Evolutionary conservation across 139 green algal genomes (phyloP), one percentile per base, ranked within the genome.

Genomic region (Coelastrella sp.): DNA sequence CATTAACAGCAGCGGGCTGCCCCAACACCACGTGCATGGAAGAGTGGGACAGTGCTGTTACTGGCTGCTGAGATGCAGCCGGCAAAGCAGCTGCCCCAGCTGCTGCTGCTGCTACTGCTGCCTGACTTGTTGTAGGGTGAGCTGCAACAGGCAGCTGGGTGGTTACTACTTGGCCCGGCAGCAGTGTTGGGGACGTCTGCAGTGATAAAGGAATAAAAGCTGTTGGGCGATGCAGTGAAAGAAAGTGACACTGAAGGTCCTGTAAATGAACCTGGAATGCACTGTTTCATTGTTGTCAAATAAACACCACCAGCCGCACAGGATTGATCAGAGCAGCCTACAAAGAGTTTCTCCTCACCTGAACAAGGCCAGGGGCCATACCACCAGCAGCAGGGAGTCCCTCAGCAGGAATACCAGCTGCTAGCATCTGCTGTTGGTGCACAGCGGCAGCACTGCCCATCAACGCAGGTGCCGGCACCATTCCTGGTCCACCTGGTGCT

Each of bases 101-200:
- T 66, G 15, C 59, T 86, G 81, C 56, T 27, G 78, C 11, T n/a
- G 80, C 82, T 9, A 22, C 82, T 79, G 82, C 25, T 73, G 65
- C 24, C 63, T 63, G 82, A 49, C 27, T 25, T 78, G 82, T 25
- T 57, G 63, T 20, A 20, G 65, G 7, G 19, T 78, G 82, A 4
- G 82, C 49, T 56, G 58, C n/a, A 4, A 66, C 49, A 81, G 84
- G 68, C 49, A 88, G 22, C 68, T 88, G 84, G 6, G 19, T 56
- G 9, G 84, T 49, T 19, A 81, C 68, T 9, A 81, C 84, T 11
- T n/a, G 10, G 27, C 68, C 49, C 14, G 56, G 22, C 49, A 80
- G 12, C 66, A 88, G 84, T 49, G 78, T 88, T 8, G 84, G 84
- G 4, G 84, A 88, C 15, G 68, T 88, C 82, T 87, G 82, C 63